Conservation (phyloP, 2,329 filamentous ascomycete genomes). For the Cercospora janseana region DNA sequence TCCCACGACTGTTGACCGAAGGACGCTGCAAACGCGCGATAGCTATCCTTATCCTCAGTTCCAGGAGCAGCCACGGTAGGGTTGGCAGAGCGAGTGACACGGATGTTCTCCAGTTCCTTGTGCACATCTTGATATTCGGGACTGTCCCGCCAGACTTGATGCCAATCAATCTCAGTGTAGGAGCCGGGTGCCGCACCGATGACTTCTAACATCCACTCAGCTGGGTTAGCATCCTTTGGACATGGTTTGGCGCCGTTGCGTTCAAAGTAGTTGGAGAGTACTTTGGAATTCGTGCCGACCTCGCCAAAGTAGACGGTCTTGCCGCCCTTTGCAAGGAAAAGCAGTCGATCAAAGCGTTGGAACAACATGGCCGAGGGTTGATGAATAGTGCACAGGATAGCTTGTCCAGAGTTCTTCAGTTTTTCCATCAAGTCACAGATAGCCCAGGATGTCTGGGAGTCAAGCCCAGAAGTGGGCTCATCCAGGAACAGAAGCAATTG, state of each 20-base stretch:
- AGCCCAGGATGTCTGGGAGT: conserved; percentile 90
- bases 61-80: conserved; percentile 42
- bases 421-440: conserved; percentile 87
- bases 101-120: conserved; percentile 48
- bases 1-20: conserved; percentile 66
- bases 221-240: conserved; percentile 69
- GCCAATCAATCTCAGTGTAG: conserved; percentile 53
- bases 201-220: conserved; percentile 72
- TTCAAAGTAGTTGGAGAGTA: conserved; percentile 73
- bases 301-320: conserved; percentile 79
- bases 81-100: conserved; percentile 38
- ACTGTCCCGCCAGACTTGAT: conserved; percentile 49
- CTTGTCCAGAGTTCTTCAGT: conserved; percentile 82
- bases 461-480: conserved; percentile 90
- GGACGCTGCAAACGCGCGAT: conserved; percentile 77
- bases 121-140: conserved; percentile 48
- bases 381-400: conserved; percentile 95
- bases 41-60: conserved; percentile 54
- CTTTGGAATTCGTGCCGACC: conserved; percentile 68
- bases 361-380: conserved; percentile 96
- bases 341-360: conserved; percentile 79
- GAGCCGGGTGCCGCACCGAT: conserved; percentile 54
- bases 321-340: conserved; percentile 74
- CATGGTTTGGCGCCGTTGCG: conserved; percentile 65
- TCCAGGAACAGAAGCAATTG: conserved; percentile 87